These are phyloP conservation scores for Stephania yunnanensis DNA, from an alignment of 164 flowering plant species.

Conservation along the genomic window DNA sequence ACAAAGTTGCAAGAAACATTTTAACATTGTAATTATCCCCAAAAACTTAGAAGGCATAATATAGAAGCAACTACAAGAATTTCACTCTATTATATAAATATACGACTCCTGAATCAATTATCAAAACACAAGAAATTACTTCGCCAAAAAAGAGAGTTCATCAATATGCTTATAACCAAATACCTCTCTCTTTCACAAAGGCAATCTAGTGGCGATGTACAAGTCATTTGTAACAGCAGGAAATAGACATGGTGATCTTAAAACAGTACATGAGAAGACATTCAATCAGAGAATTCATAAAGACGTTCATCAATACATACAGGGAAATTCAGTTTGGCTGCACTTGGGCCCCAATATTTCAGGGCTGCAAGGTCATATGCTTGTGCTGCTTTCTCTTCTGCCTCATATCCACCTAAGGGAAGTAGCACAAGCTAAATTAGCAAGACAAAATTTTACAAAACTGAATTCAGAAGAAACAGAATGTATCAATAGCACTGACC, in stretches of 20 bases:
- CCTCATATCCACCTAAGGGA: conserved; percentile 26
- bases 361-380: conserved; percentile 27
- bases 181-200: neutral
- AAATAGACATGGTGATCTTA: neutral
- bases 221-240: neutral
- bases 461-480: neutral
- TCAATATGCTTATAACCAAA: neutral
- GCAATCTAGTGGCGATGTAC: neutral
- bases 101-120: too few relatives aligned
- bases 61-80: neutral
- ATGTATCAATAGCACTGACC: conserved; percentile 12
- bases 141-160: neutral
- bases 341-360: conserved; percentile 27
- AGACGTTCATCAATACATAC: conserved; percentile 4
- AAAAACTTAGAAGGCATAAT: neutral
- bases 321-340: conserved; percentile 24
- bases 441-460: conserved; percentile 1
- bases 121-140: too few relatives aligned
- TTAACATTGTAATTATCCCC: neutral
- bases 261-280: neutral
- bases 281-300: neutral
- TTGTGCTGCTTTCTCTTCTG: conserved; percentile 26
- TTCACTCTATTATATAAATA: neutral
- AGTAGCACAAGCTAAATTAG: neutral
- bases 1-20: neutral